Evolutionary conservation across 257 asterid genomes (phyloP).

Genomic region (Ocimum tenuiflorum): DNA sequence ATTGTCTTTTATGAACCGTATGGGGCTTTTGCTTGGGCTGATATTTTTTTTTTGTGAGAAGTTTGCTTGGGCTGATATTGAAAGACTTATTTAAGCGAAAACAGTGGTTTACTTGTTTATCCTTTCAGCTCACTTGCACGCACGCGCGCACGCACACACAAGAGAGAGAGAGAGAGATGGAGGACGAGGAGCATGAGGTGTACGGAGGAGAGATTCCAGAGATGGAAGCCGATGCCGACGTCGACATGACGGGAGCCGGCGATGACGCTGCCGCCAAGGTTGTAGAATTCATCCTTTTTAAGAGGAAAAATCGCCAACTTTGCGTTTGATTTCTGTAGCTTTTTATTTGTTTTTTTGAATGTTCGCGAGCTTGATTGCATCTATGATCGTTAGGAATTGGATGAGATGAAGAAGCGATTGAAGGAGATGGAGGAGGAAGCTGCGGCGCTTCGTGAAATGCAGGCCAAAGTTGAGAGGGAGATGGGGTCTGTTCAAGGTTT

Average conservation of each 20-base stretch:
- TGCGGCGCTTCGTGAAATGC: constrained; percentile 61
- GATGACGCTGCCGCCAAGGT: constrained; percentile 55
- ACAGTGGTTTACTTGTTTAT: too few relatives aligned
- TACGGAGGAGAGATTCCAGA: constrained; percentile 65
- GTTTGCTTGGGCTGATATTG: too few relatives aligned
- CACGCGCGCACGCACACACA: too few relatives aligned
- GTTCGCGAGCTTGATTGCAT: constrained; percentile 12
- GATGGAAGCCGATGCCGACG: constrained; percentile 52
- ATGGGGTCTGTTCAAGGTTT: constrained; percentile 60
- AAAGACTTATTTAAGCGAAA: too few relatives aligned
- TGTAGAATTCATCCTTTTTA: not conserved
- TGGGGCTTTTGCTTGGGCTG: too few relatives aligned
- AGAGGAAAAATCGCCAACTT: too few relatives aligned
- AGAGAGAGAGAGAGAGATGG: constrained; percentile 27
- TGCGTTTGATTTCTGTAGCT: not conserved
- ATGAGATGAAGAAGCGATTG: constrained; percentile 64
- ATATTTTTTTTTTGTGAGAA: too few relatives aligned
- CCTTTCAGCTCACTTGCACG: too few relatives aligned
- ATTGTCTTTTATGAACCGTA: too few relatives aligned
- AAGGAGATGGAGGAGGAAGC: constrained; percentile 73
- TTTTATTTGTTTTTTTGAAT: constrained; percentile 2
- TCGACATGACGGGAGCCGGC: constrained; percentile 48
- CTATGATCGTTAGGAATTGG: constrained; percentile 38
- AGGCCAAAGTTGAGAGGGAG: constrained; percentile 63
- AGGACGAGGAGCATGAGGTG: constrained; percentile 65